These are phyloP conservation scores for Exophiala calicioides DNA, from an alignment of 2,329 filamentous ascomycete species.

Conservation along the genomic window DNA sequence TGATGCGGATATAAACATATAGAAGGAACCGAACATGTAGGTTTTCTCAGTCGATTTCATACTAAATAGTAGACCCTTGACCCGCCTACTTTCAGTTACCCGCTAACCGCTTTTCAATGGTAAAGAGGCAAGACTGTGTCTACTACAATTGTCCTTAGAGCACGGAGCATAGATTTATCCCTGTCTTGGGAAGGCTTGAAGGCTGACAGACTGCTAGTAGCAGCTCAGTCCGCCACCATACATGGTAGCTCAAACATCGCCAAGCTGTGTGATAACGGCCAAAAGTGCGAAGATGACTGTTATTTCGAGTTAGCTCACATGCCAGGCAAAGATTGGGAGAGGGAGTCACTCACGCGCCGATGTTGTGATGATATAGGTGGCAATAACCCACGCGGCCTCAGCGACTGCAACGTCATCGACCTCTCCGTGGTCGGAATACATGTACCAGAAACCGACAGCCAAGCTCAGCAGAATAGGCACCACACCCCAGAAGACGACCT, in stretches of 20 bases:
- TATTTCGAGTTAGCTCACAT: background rate
- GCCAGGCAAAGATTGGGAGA: background rate
- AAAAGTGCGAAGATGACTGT: conserved; percentile 18
- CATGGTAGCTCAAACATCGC: conserved; percentile 9
- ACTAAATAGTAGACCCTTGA: too few species aligned
- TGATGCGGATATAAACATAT: too few species aligned
- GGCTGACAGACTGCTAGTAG: too few species aligned
- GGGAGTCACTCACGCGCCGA: conserved; percentile 12
- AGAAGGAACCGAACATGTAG: too few species aligned
- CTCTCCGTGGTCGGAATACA: conserved; percentile 18
- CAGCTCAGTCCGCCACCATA: background rate
- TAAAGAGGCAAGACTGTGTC: too few species aligned
- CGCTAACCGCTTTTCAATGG: too few species aligned
- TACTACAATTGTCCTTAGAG: too few species aligned
- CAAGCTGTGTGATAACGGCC: conserved; percentile 19
- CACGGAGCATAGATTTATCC: too few species aligned
- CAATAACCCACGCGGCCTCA: conserved; percentile 18
- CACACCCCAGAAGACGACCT: conserved; percentile 15
- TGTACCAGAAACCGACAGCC: conserved; percentile 18
- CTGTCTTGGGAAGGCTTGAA: too few species aligned
- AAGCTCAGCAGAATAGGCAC: conserved; percentile 17
- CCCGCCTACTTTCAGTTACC: too few species aligned
- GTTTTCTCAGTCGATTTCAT: too few species aligned
- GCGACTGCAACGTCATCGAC: conserved; percentile 17
- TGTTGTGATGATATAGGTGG: conserved; percentile 16